phyloP scores from a whole-genome alignment of 2,329 filamentous ascomycete species.

The Fusarium euwallaceae region DNA sequence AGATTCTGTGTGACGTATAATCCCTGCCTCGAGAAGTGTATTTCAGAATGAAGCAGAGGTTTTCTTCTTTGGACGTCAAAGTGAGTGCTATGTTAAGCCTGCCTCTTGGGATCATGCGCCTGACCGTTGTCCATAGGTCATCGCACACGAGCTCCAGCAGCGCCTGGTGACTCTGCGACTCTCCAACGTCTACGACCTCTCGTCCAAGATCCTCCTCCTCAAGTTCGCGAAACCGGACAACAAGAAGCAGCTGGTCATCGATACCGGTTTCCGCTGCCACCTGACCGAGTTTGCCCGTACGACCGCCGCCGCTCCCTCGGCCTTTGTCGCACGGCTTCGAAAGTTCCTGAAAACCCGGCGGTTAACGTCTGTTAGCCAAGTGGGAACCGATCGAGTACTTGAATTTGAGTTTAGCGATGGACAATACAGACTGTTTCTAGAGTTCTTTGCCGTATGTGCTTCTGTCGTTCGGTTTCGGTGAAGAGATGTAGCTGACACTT shows the following conservation, averaged over 20 bases:
- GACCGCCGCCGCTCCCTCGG: slow-evolving; percentile 85
- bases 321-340: slow-evolving; percentile 86
- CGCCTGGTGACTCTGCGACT: slow-evolving; percentile 83
- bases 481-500: slow-evolving; percentile 23
- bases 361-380: slow-evolving; percentile 83
- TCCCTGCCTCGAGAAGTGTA: slow-evolving; percentile 4
- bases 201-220: slow-evolving; percentile 93
- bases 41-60: slow-evolving; percentile 79
- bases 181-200: slow-evolving; percentile 95
- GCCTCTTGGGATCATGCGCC: not conserved
- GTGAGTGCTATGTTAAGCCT: slow-evolving; percentile 51
- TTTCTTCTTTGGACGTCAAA: slow-evolving; percentile 84
- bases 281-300: slow-evolving; percentile 91
- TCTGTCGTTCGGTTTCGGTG: not conserved
- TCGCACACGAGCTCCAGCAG: slow-evolving; percentile 89
- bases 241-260: slow-evolving; percentile 90
- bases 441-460: slow-evolving; percentile 82
- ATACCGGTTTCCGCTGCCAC: slow-evolving; percentile 96
- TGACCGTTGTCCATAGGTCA: slow-evolving; percentile 71
- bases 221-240: slow-evolving; percentile 93
- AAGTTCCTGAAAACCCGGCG: slow-evolving; percentile 90
- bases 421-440: slow-evolving; percentile 86
- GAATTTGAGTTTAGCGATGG: slow-evolving; percentile 95
- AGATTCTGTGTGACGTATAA: slow-evolving; percentile 13
- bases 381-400: slow-evolving; percentile 93